Conservation (phyloP, 2,329 filamentous ascomycete species). For the Pseudogymnoascus verrucosus region DNA sequence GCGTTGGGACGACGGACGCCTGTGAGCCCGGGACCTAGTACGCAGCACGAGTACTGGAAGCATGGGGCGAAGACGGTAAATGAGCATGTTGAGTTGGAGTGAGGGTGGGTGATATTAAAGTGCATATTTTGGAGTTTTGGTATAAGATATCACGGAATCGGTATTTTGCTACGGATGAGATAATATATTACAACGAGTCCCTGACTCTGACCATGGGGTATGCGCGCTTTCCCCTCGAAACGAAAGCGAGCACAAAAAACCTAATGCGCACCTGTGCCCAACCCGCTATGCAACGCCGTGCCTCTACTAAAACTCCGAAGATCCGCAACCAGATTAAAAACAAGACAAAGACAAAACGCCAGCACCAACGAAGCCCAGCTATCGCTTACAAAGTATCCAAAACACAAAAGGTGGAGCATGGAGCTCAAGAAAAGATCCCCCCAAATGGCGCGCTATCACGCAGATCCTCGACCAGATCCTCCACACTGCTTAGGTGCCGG, state of each 20-base stretch:
- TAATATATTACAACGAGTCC: neutral
- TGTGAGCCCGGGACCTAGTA: neutral
- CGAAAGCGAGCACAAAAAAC: slow-evolving; percentile 15
- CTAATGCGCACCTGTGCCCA: slow-evolving; percentile 27
- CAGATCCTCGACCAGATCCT: slow-evolving; percentile 63
- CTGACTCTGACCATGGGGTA: neutral
- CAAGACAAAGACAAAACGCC: neutral
- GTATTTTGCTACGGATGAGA: neutral
- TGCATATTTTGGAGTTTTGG: slow-evolving; percentile 28
- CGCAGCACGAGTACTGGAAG: neutral
- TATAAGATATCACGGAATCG: slow-evolving; percentile 14
- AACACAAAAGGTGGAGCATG: slow-evolving; percentile 9
- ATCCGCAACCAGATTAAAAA: neutral
- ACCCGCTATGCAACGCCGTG: slow-evolving; percentile 18
- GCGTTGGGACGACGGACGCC: neutral
- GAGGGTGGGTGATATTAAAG: neutral
- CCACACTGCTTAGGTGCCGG: slow-evolving; percentile 56
- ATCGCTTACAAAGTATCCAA: neutral
- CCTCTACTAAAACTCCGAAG: neutral
- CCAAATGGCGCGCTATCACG: slow-evolving; percentile 71
- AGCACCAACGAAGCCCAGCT: neutral
- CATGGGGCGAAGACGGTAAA: neutral
- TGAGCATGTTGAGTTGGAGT: neutral
- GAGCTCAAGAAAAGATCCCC: slow-evolving; percentile 40
- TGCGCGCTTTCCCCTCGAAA: slow-evolving; percentile 10